These are phyloP conservation scores for Mycena polygramma DNA, from an alignment of 768 basidiomycete genomes.

Conservation along the genomic window DNA sequence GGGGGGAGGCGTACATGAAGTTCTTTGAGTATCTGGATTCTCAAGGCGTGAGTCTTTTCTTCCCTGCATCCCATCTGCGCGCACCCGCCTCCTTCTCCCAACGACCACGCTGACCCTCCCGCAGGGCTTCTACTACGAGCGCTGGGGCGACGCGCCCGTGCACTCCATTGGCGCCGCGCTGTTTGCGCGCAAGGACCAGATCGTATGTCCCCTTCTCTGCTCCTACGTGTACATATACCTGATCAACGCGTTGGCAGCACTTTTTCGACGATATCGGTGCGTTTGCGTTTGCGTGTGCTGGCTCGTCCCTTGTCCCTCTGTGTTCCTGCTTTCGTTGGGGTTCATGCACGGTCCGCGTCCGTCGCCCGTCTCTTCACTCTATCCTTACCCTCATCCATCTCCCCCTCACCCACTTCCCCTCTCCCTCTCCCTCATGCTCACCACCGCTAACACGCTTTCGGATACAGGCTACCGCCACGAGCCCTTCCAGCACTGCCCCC, in stretches of 20 bases:
- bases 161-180: slow-evolving; percentile 69
- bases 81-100: too few relatives aligned
- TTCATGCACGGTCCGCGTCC: neutral
- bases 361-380: neutral
- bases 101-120: too few relatives aligned
- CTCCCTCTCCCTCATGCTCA: neutral
- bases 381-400: too few relatives aligned
- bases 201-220: slow-evolving; percentile 32
- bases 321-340: too few relatives aligned
- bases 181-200: slow-evolving; percentile 54
- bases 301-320: neutral
- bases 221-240: neutral
- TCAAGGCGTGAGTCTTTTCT: too few relatives aligned
- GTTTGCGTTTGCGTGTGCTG: neutral
- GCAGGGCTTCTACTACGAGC: slow-evolving; percentile 50
- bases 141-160: slow-evolving; percentile 62
- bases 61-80: too few relatives aligned
- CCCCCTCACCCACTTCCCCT: neutral
- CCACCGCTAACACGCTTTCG: neutral
- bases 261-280: neutral
- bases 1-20: slow-evolving; percentile 59
- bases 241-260: neutral
- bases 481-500: slow-evolving; percentile 42
- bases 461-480: slow-evolving; percentile 46
- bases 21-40: slow-evolving; percentile 48